These are phyloP conservation scores for Immersiporthe knoxdaviesiana DNA, from an alignment of 2,329 filamentous ascomycete species.

Conservation along the genomic window DNA sequence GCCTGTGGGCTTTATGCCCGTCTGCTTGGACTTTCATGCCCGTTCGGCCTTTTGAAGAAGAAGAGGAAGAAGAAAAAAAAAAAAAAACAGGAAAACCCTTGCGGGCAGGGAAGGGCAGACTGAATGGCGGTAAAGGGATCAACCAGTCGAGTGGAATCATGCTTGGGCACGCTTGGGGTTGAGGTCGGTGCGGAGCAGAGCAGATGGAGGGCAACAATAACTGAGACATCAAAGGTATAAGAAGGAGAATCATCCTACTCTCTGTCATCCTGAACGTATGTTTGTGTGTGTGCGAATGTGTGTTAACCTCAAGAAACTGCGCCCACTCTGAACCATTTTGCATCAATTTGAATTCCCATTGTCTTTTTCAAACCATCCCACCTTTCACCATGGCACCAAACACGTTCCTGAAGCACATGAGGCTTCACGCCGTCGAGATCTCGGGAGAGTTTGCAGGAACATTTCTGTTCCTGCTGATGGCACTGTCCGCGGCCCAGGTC, in stretches of 20 bases:
- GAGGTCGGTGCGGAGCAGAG: neutral
- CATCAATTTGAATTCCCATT: neutral
- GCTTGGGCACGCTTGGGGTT: neutral
- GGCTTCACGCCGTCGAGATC: conserved; percentile 25
- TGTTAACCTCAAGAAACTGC: neutral
- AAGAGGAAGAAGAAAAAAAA: neutral
- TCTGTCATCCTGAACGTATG: neutral
- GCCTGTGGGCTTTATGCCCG: neutral
- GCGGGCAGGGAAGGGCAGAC: neutral
- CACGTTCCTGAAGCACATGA: conserved; percentile 17
- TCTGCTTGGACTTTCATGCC: neutral
- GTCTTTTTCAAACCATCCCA: too few species aligned
- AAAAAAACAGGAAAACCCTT: neutral
- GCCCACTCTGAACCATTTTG: neutral
- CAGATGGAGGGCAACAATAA: neutral
- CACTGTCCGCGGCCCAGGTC: conserved; percentile 32
- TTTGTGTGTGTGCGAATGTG: too few species aligned
- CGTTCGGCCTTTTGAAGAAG: too few species aligned
- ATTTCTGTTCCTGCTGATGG: conserved; percentile 30
- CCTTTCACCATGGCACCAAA: conserved; percentile 15
- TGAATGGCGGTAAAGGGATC: conserved; percentile 8
- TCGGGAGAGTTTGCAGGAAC: conserved; percentile 27
- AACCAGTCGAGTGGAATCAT: neutral
- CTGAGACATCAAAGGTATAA: neutral
- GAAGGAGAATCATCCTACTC: neutral